Evolutionary conservation across 495 filamentous ascomycete species (phyloP).

Genomic region (Aspergillus leporis): DNA sequence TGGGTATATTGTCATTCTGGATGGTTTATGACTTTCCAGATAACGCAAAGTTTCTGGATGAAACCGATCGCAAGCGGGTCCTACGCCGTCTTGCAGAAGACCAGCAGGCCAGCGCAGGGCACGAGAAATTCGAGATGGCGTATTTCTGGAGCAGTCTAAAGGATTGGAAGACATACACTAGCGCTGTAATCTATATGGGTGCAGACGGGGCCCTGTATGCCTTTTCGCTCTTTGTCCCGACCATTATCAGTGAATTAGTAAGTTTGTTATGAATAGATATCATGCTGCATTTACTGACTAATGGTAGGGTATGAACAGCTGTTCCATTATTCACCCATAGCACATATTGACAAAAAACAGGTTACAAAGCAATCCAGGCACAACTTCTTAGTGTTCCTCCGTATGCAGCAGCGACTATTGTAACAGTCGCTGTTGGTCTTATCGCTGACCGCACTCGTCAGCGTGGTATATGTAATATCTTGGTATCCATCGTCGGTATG

Average conservation of each 20-base stretch:
- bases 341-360: conserved; percentile 31
- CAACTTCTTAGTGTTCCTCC: conserved; percentile 88
- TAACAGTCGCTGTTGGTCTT: conserved; percentile 77
- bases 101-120: conserved; percentile 73
- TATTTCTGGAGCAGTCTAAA: conserved; percentile 75
- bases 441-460: conserved; percentile 75
- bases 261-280: conserved; percentile 16
- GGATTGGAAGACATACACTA: conserved; percentile 87
- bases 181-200: conserved; percentile 80
- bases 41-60: conserved; percentile 73
- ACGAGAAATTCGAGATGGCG: conserved; percentile 73
- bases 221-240: conserved; percentile 87
- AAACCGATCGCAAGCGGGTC: conserved; percentile 71
- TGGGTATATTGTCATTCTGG: conserved; percentile 77
- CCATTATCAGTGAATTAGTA: conserved; percentile 67
- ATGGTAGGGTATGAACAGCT: conserved; percentile 22
- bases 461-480: conserved; percentile 82
- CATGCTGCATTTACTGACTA: conserved; percentile 27
- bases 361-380: conserved; percentile 67
- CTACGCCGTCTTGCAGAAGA: conserved; percentile 71
- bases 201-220: conserved; percentile 72
- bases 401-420: conserved; percentile 76
- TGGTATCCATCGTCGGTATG: conserved; percentile 68
- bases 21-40: conserved; percentile 90
- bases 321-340: background rate